Base-by-base conservation (phyloP, 257 asterid species). In the Paraleonurus japonicus region DNA sequence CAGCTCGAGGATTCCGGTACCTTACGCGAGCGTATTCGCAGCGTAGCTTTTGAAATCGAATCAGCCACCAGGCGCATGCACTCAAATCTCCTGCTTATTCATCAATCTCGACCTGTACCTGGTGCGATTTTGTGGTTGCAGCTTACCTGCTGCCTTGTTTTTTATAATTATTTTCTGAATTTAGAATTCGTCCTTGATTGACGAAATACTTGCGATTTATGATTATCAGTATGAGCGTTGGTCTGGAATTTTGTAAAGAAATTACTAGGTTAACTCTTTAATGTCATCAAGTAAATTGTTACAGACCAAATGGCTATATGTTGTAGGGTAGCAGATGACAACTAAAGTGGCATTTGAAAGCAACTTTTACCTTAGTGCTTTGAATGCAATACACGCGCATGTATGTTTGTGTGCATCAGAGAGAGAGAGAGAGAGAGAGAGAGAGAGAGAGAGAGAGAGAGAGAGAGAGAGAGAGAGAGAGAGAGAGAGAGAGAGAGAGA, bases 1-100 rank as follows among this genome's bases (percentile, higher is more conserved):
- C 85, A 86, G 72, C 81, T 94, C 35, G 92, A 83, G 35, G 91
- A 85, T 19, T 88, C 96, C 30, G 91, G 92, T 65, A 72, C n/a
- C 81, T 30, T 91, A 13, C 88, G 93, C 12, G 96, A 94, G 53
- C 95, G 97, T 8, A 89, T 94, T 55, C 85, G 96, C 7, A 75
- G 76, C 17, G 92, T 88, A 1, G 88, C 97, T 16, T 6, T 64
- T 75, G 96, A 94, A 66, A 91, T 94, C 23, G 99, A 94, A 70
- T 86, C 99, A 32, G 79, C 81, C 61, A 79, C 95, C 5, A 79
- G 97, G 83, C 79, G 82, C 28, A 90, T 90, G 81, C 95, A 92
- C 20, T 86, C 92, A 1, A 82, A 78, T 67, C 91, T 92, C n/a
- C 90, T 92, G 22, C 89, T 89, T 5, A 84, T 87, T 81, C 92